phyloP scores from a whole-genome alignment of 2,329 filamentous ascomycete species.

The Biscogniauxia mediterranea region DNA sequence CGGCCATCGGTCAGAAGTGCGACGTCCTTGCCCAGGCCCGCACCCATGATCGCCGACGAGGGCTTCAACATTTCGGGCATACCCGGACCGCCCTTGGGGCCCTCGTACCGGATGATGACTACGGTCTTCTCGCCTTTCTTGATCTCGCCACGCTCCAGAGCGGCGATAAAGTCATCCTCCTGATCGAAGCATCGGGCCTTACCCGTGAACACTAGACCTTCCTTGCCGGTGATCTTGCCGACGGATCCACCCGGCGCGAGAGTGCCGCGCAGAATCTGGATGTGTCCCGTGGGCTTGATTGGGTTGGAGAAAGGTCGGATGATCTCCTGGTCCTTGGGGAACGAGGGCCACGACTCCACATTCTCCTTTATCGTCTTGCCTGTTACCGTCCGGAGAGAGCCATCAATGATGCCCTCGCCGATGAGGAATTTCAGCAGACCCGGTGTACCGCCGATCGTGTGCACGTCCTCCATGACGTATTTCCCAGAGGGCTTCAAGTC shows the following conservation, averaged over 20 bases:
- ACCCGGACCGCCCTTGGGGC: slow-evolving; percentile 87
- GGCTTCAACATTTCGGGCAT: slow-evolving; percentile 97
- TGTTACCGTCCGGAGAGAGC: slow-evolving; percentile 78
- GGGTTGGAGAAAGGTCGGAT: slow-evolving; percentile 79
- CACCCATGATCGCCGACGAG: slow-evolving; percentile 89
- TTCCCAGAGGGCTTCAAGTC: slow-evolving; percentile 84
- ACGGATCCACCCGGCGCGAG: slow-evolving; percentile 84
- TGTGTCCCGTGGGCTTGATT: slow-evolving; percentile 83
- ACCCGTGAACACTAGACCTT: slow-evolving; percentile 79
- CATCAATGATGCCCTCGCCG: slow-evolving; percentile 78
- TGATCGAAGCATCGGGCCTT: slow-evolving; percentile 82
- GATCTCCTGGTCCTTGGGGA: slow-evolving; percentile 75
- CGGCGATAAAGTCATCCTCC: slow-evolving; percentile 75
- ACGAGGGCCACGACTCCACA: slow-evolving; percentile 69
- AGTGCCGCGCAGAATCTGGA: slow-evolving; percentile 83
- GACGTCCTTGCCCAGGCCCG: slow-evolving; percentile 73
- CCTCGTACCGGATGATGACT: slow-evolving; percentile 88
- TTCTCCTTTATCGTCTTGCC: slow-evolving; percentile 89
- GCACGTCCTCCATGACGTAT: slow-evolving; percentile 81
- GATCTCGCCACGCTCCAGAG: slow-evolving; percentile 74
- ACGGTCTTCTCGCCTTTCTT: slow-evolving; percentile 86
- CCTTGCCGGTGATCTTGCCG: slow-evolving; percentile 92
- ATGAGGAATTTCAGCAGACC: slow-evolving; percentile 85
- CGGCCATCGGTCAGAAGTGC: slow-evolving; percentile 73
- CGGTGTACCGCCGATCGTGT: slow-evolving; percentile 84